Evolutionary conservation across 345 rosid species (phyloP).

Genomic region (Eucalyptus lansdowneana): DNA sequence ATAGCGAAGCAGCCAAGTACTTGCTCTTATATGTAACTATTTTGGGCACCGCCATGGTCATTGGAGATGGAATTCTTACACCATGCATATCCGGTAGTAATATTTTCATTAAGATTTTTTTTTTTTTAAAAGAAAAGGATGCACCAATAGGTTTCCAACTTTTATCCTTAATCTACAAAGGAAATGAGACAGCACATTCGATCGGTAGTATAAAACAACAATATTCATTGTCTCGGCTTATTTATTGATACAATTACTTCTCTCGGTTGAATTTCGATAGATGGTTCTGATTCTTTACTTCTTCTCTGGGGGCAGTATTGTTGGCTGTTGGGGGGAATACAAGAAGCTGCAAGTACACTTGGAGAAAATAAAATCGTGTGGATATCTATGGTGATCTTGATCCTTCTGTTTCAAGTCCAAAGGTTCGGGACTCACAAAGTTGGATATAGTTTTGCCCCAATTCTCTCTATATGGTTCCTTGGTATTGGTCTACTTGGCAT

Average conservation of each 20-base stretch:
- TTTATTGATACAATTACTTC: background rate
- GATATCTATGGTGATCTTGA: constrained; percentile 12
- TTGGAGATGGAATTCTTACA: constrained; percentile 22
- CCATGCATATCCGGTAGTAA: constrained; percentile 13
- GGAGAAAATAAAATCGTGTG: background rate
- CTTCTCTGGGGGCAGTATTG: constrained; percentile 11
- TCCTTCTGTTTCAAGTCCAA: constrained; percentile 7
- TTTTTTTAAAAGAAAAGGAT: background rate
- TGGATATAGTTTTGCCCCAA: constrained; percentile 12
- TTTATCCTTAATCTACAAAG: background rate
- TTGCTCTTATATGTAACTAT: constrained; percentile 1
- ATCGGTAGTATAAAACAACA: background rate
- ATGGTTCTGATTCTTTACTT: background rate
- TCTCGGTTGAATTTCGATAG: background rate
- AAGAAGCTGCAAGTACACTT: background rate
- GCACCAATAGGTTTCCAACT: background rate
- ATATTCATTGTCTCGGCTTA: background rate
- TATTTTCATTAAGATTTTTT: background rate
- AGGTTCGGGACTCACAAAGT: constrained; percentile 15
- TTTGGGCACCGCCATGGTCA: constrained; percentile 22
- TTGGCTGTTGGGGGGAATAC: constrained; percentile 15
- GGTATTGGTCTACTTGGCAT: background rate
- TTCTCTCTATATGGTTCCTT: constrained; percentile 5
- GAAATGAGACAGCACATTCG: background rate
- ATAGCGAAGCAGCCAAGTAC: background rate